Evolutionary conservation across 371 early-diverging fungal genomes (phyloP), one percentile per base, ranked within the genome.

Genomic region (Mortierella sp.): DNA sequence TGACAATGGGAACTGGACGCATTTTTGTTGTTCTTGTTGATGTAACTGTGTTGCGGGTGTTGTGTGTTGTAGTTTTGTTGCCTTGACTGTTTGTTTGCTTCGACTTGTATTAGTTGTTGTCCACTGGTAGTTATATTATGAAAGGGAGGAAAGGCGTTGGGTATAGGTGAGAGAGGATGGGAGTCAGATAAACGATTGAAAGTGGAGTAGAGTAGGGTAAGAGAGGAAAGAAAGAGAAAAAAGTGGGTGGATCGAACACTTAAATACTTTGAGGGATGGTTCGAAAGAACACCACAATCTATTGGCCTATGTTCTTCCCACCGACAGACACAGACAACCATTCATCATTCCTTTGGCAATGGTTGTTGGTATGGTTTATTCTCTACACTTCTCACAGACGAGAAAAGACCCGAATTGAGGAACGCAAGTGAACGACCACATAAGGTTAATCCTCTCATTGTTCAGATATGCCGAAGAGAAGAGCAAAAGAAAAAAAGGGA

Each of bases 1-100:
- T 81, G 32, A 76, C 14, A 49, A 78, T 43, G 18, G 81, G 35
- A 48, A 83, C 32, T n/a, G 81, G 29, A 75, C 81, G 84, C 84
- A 84, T 83, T 10, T 75, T 77, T 51, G 55, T 56, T 63, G 63
- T 63, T 35, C 18, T 63, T 18, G 18, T 32, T 60, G 46, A 41
- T 48, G 56, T 35, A 14, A 38, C 70, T 16, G 3, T 27, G 32
- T 29, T 27, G 32, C 32, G 32, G 12, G 44, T 29, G 29, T 56
- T 27, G 27, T 56, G 8, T 27, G 14, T 49, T 49, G 18, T 49
- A 49, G 49, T 49, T 49, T 49, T 60, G 18, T 63, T 35, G 32
- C 18, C 63, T 35, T 60, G 63, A 5, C 32, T 29, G 18, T 21
- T 49, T 51, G 51, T 6, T 51, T 21, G 51, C 35, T 35, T 29